Evolutionary conservation across 805 yeast genomes (phyloP).

Genomic region (Wickerhamomyces canadensis): DNA sequence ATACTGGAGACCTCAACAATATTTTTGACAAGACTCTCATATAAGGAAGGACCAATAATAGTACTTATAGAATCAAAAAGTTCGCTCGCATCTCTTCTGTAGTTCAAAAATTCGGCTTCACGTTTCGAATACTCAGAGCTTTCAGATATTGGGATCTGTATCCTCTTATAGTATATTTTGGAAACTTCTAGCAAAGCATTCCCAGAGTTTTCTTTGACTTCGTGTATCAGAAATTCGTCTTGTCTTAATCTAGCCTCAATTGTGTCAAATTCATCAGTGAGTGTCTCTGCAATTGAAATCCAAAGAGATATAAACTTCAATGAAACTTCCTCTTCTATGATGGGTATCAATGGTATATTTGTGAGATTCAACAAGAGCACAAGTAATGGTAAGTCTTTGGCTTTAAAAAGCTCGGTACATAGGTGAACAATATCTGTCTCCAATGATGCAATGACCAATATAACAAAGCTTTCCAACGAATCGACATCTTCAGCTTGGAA

Average conservation of each 20-base stretch:
- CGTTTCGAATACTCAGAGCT: slow-evolving; percentile 28
- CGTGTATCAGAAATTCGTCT: slow-evolving; percentile 25
- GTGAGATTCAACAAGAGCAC: slow-evolving; percentile 48
- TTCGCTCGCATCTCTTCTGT: slow-evolving; percentile 72
- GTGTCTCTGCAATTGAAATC: slow-evolving; percentile 58
- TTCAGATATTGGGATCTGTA: slow-evolving; percentile 38
- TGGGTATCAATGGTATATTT: slow-evolving; percentile 50
- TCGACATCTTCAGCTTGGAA: slow-evolving; percentile 31
- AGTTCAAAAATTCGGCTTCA: slow-evolving; percentile 52
- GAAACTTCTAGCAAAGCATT: slow-evolving; percentile 47
- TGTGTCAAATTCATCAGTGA: slow-evolving; percentile 42
- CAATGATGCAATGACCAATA: slow-evolving; percentile 39
- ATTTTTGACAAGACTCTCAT: slow-evolving; percentile 35
- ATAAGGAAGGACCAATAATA: slow-evolving; percentile 50
- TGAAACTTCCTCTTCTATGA: slow-evolving; percentile 53
- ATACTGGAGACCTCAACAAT: slow-evolving; percentile 25
- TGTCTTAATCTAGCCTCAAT: slow-evolving; percentile 27
- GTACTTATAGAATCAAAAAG: slow-evolving; percentile 68
- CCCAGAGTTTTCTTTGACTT: slow-evolving; percentile 28
- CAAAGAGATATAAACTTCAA: slow-evolving; percentile 58
- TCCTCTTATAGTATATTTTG: slow-evolving; percentile 62
- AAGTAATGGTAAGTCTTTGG: slow-evolving; percentile 34
- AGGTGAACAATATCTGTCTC: slow-evolving; percentile 42
- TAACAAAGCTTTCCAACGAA: slow-evolving; percentile 36
- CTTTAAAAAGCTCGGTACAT: slow-evolving; percentile 33